These are phyloP conservation scores for Lichtheimia corymbifera DNA, from an alignment of 371 early-diverging fungal species.

Conservation along the genomic window DNA sequence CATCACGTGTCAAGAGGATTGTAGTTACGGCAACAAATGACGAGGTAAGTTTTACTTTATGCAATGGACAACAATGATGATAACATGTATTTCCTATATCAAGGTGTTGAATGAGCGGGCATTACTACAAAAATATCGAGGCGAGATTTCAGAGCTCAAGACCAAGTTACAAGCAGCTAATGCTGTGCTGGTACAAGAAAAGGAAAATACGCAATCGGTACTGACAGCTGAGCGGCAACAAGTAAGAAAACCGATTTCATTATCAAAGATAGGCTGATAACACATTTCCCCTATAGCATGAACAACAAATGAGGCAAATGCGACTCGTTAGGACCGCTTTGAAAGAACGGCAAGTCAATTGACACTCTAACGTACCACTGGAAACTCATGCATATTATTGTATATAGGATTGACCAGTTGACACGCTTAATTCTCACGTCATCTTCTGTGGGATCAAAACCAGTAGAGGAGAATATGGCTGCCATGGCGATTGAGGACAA, in stretches of 20 bases:
- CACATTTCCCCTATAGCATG: slow-evolving; percentile 46
- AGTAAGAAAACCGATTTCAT: slow-evolving; percentile 6
- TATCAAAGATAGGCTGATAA: neutral
- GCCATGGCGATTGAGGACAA: no score
- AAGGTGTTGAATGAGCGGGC: slow-evolving; percentile 83
- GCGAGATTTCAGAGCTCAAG: slow-evolving; percentile 84
- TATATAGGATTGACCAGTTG: slow-evolving; percentile 58
- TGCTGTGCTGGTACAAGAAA: slow-evolving; percentile 45
- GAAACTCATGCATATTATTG: neutral
- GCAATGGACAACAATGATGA: neutral
- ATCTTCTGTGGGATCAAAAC: slow-evolving; percentile 40
- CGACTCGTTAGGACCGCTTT: slow-evolving; percentile 72
- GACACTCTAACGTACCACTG: neutral
- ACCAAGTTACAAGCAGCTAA: slow-evolving; percentile 67
- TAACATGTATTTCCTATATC: neutral
- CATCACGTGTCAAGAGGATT: slow-evolving; percentile 76
- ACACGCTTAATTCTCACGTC: slow-evolving; percentile 83
- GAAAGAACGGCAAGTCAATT: slow-evolving; percentile 70
- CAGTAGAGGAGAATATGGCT: no score
- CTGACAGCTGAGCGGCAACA: slow-evolving; percentile 39
- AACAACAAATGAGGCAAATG: slow-evolving; percentile 76
- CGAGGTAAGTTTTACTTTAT: slow-evolving; percentile 5
- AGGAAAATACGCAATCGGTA: slow-evolving; percentile 30
- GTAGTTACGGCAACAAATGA: slow-evolving; percentile 17
- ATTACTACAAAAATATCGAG: slow-evolving; percentile 78